Percentiles rank a stretch among this genome's conserved stretches.
Evolutionary conservation across 2,329 filamentous ascomycete genomes (phyloP).

Genomic region (Aureobasidium lini): DNA sequence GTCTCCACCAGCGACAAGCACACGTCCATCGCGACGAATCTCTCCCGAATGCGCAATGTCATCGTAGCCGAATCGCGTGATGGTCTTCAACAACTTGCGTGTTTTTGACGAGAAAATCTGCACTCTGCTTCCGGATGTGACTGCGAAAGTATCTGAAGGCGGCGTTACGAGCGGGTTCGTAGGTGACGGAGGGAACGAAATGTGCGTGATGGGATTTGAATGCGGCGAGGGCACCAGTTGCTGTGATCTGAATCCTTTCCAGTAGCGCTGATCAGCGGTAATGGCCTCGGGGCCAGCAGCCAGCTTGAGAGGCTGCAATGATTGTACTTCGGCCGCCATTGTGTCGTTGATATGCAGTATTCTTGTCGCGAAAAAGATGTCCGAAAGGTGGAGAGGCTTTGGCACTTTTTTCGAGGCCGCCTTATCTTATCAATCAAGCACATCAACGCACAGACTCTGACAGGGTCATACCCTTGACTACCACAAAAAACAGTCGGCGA

Average conservation of each 20-base stretch:
- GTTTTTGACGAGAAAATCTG: slow-evolving; percentile 92
- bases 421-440: slow-evolving; percentile 5
- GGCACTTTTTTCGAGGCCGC: slow-evolving; percentile 1
- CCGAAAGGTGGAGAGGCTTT: slow-evolving; percentile 8
- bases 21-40: slow-evolving; percentile 77
- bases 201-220: slow-evolving; percentile 82
- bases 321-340: slow-evolving; percentile 83
- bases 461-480: neutral
- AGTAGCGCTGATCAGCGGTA: slow-evolving; percentile 91
- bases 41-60: slow-evolving; percentile 86
- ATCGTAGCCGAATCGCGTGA: slow-evolving; percentile 72
- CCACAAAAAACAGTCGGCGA: neutral
- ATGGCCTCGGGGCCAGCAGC: slow-evolving; percentile 73
- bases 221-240: slow-evolving; percentile 85
- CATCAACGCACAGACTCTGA: neutral
- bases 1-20: slow-evolving; percentile 87
- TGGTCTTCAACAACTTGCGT: slow-evolving; percentile 85
- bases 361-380: slow-evolving; percentile 11
- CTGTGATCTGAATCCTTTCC: slow-evolving; percentile 89
- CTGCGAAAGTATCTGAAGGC: slow-evolving; percentile 66
- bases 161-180: slow-evolving; percentile 39
- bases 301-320: slow-evolving; percentile 73
- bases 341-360: slow-evolving; percentile 13
- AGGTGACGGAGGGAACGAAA: slow-evolving; percentile 59
- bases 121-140: slow-evolving; percentile 88